Evolutionary conservation across 2,329 filamentous ascomycete genomes (phyloP).

Genomic region (Ophiostoma sp.): DNA sequence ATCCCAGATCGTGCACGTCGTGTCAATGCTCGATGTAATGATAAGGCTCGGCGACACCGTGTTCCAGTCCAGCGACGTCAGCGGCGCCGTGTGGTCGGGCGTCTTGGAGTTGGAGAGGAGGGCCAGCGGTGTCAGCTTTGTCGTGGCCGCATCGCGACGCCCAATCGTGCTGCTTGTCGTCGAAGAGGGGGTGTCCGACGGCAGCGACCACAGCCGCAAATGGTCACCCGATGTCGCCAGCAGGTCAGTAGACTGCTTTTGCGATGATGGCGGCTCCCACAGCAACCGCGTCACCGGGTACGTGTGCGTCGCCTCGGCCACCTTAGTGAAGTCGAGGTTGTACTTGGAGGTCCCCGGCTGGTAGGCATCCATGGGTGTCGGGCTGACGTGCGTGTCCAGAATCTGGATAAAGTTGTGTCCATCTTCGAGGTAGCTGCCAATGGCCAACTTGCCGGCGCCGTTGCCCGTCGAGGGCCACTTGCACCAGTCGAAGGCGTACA

Average conservation of each 20-base stretch:
- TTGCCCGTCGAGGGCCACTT: conserved; percentile 86
- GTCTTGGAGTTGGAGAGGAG: conserved; percentile 97
- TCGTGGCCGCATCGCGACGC: conserved; percentile 55
- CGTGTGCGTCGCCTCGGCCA: conserved; percentile 95
- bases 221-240: conserved; percentile 95
- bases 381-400: conserved; percentile 78
- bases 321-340: conserved; percentile 84
- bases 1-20: conserved; percentile 99
- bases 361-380: conserved; percentile 68
- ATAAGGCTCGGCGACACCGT: conserved; percentile 94
- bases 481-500: conserved; percentile 98
- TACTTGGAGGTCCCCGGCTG: conserved; percentile 70
- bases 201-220: conserved; percentile 88
- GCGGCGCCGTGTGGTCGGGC: conserved; percentile 92
- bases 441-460: conserved; percentile 85
- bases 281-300: conserved; percentile 94
- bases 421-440: conserved; percentile 96
- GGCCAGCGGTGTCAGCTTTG: conserved; percentile 88
- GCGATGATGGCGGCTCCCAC: conserved; percentile 93
- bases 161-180: conserved; percentile 50
- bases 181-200: conserved; percentile 62
- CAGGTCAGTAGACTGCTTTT: conserved; percentile 93
- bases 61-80: conserved; percentile 98
- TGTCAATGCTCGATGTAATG: conserved; percentile 98
- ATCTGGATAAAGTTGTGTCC: conserved; percentile 99